Evolutionary conservation across 805 yeast species (phyloP), one percentile per base, ranked within the genome.

Genomic region (Ogataea philodendri): DNA sequence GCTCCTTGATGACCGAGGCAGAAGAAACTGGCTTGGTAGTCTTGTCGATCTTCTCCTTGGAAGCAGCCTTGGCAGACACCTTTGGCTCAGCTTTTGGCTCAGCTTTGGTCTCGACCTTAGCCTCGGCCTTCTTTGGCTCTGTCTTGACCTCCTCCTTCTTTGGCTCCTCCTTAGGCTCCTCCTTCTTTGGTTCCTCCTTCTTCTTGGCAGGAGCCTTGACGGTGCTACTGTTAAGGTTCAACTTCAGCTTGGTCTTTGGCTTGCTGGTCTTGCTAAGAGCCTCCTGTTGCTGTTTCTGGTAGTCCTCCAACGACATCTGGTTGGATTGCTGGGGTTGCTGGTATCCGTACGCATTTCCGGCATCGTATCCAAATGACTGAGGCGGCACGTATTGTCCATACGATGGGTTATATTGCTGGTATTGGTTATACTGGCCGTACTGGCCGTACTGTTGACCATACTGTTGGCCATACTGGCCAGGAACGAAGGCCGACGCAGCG

Each of bases 281-380:
- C 20, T 66, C 71, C 38, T 69, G 61, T 55, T 78, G 73, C 56
- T 80, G 84, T 57, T 81, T 81, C 57, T 84, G 81, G 65, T 78
- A 86, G 48, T 85, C 95, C 35, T 87, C 94, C 51, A 86, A 70
- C 24, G 89, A 74, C 86, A 85, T 78, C 43, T 79, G 81, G 46
- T 37, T 54, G 20, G 46, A 52, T 11, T 45, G 43, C 3, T 44
- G 31, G 22, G 39, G 43, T 11, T 46, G 42, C 17, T 29, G 47
- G 13, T 35, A 41, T 22, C 38, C 51, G 57, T 39, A 47, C 37
- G 48, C 52, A 37, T 44, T 51, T 56, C 36, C 45, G 37, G 46
- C 51, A 48, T 51, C 54, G 38, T 51, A 46, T 22, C 46, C 47
- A 41, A 45, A 40, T 48, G 45, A 29, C 45, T 37, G 32, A 32